Percentiles rank a stretch among this genome's conserved stretches.
phyloP scores from a whole-genome alignment of 345 rosid species.

The Populus ilicifolia region DNA sequence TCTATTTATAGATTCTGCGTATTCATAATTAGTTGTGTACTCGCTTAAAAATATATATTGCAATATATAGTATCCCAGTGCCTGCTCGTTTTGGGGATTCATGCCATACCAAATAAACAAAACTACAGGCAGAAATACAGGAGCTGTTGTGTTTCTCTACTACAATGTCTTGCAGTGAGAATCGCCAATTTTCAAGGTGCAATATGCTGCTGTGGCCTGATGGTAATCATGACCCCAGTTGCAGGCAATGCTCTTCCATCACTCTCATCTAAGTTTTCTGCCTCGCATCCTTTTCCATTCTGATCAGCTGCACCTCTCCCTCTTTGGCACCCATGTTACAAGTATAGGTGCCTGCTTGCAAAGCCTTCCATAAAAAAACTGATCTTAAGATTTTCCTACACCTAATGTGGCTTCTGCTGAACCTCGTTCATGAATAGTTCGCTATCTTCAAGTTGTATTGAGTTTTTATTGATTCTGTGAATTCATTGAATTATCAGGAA shows the following conservation, averaged over 20 bases:
- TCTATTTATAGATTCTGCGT: no score
- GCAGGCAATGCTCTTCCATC: slow-evolving; percentile 69
- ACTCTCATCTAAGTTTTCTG: slow-evolving; percentile 48
- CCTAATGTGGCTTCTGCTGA: no score
- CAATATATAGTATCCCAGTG: no score
- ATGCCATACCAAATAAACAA: not conserved
- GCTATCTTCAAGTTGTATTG: no score
- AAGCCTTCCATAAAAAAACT: no score
- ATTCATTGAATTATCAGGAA: no score
- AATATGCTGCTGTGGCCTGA: slow-evolving; percentile 68
- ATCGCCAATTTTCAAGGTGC: slow-evolving; percentile 35
- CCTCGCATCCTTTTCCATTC: slow-evolving; percentile 62
- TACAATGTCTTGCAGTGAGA: not conserved
- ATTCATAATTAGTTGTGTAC: no score
- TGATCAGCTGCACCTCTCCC: slow-evolving; percentile 56
- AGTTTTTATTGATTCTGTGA: no score
- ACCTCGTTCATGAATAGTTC: no score
- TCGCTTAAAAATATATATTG: not conserved
- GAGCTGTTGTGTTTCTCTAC: not conserved
- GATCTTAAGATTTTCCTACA: no score
- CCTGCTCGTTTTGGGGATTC: no score
- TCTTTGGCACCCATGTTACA: slow-evolving; percentile 59
- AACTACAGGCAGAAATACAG: not conserved
- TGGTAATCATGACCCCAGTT: slow-evolving; percentile 65
- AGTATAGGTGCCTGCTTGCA: not conserved